Evolutionary conservation across 2,329 filamentous ascomycete genomes (phyloP).

Genomic region (Pseudonectria foliicola): DNA sequence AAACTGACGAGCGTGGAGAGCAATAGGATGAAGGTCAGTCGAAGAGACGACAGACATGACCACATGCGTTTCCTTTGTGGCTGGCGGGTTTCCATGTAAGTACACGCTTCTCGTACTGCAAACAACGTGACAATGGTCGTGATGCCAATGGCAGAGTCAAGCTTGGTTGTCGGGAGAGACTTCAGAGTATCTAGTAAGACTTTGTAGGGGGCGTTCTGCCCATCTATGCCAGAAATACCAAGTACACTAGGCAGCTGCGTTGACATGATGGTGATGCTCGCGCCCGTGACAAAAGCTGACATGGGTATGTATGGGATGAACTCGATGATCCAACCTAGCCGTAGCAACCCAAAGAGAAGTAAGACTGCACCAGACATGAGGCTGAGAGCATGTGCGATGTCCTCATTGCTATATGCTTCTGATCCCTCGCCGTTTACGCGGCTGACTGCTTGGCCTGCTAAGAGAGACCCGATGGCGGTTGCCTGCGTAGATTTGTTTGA

Average conservation of each 20-base stretch:
- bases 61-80: constrained; percentile 56
- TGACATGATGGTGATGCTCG: constrained; percentile 43
- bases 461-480: constrained; percentile 43
- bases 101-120: constrained; percentile 53
- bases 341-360: constrained; percentile 37
- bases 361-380: constrained; percentile 38
- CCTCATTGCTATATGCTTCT: constrained; percentile 28
- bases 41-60: constrained; percentile 68
- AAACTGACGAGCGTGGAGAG: constrained; percentile 70
- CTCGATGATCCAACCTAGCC: constrained; percentile 44
- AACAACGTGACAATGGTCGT: constrained; percentile 61
- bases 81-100: constrained; percentile 50
- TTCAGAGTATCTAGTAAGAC: constrained; percentile 38
- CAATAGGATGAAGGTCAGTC: constrained; percentile 68
- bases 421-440: constrained; percentile 30
- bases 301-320: constrained; percentile 45
- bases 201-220: constrained; percentile 36
- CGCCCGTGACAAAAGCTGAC: constrained; percentile 43
- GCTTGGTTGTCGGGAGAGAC: constrained; percentile 33
- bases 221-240: constrained; percentile 38
- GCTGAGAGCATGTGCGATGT: constrained; percentile 38
- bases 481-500: constrained; percentile 37
- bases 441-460: constrained; percentile 40
- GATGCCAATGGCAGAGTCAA: constrained; percentile 68
- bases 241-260: constrained; percentile 39